Percentiles rank a stretch among this genome's conserved stretches.
phyloP scores from a whole-genome alignment of 225 moss, liverwort and hornwort species.

The Ulota crispa region DNA sequence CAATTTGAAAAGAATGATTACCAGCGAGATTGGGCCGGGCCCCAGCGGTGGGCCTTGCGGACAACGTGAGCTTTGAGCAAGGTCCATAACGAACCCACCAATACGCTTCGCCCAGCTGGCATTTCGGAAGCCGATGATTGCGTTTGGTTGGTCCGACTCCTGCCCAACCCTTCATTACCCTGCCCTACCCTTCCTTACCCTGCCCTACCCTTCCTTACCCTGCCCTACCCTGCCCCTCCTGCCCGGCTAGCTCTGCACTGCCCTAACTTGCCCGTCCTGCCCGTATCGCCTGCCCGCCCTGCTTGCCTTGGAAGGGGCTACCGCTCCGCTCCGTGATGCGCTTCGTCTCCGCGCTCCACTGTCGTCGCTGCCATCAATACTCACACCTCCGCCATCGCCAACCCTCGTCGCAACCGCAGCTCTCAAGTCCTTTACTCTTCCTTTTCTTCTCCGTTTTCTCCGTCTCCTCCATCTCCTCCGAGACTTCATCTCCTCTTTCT shows the following conservation, averaged over 20 bases:
- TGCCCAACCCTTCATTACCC: background rate
- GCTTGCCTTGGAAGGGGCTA: no score
- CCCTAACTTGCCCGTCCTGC: no score
- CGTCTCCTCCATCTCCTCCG: background rate
- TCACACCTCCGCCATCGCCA: background rate
- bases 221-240: fast-evolving
- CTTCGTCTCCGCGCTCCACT: background rate
- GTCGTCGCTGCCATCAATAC: background rate
- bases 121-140: slow-evolving; percentile 17
- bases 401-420: background rate
- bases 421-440: background rate
- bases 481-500: background rate
- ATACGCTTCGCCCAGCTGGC: slow-evolving; percentile 16
- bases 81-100: background rate
- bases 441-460: background rate
- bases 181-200: no score
- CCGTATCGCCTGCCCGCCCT: no score
- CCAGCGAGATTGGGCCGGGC: background rate
- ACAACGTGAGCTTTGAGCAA: slow-evolving; percentile 1
- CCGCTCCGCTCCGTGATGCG: no score
- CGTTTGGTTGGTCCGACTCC: background rate
- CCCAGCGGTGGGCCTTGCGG: background rate
- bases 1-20: background rate
- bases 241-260: no score
- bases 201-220: fast-evolving